Base-by-base conservation (phyloP, 2,329 filamentous ascomycete genomes). In the Fusarium nematophilum region DNA sequence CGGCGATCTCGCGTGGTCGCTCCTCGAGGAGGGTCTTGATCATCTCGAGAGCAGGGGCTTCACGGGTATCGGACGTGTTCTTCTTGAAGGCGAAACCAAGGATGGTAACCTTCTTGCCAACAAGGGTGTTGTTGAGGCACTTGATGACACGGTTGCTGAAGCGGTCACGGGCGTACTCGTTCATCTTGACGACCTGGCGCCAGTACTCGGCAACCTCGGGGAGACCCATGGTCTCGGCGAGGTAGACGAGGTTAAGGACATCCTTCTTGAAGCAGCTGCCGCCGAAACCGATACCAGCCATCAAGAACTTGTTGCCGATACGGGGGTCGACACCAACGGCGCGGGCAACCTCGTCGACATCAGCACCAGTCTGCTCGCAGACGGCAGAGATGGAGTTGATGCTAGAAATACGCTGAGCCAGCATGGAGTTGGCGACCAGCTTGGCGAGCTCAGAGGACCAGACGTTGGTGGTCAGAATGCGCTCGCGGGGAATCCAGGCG, bases 251-350 rank as follows among this genome's bases (percentile, higher is more conserved):
- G 73, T 85, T 90, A 42, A 91, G 80, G 34, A 93, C 85, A 70
- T 94, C 91, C 75, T 94, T 94, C 73, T 89, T 87, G 80, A 94
- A 93, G 75, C 91, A 94, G 57, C 86, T 90, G 15, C 91, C 91
- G 49, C 91, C 90, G 68, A 93, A 94, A 13, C 91, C 91, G 27
- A 92, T 84, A 31, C 87, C 88, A 7, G 90, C 87, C 74, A 90
- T 88, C 33, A 94, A 79, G 75, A 92, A 91, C 71, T 88, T 86
- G 59, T 83, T 79, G 6, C 91, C 91, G 53, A 94, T 91, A 43
- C 91, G 83, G 7, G 82, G 81, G 67, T 94, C 91, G 30, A 87
- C 79, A 43, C 91, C 91, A 25, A 91, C 82, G 6, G 87, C 85
- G 29, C 79, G 78, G 11, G 89, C 83, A 3, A 94, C 83, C 73